Evolutionary conservation across 306 rosid species (phyloP), one percentile per base, ranked within the genome.

Genomic region (Argentina anserina): DNA sequence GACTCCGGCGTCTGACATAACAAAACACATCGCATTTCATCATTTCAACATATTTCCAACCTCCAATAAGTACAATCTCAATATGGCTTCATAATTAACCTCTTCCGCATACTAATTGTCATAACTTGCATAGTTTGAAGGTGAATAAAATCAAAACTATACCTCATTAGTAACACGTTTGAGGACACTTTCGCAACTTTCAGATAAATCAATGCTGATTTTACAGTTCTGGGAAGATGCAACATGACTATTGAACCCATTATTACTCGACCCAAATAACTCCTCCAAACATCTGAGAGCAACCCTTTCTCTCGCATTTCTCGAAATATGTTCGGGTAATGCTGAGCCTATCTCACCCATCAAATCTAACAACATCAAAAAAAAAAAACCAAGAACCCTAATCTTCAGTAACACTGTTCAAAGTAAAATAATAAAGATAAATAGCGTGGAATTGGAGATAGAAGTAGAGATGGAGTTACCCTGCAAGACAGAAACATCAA

Each of bases 241-340:
- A 67, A 28, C 70, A 64, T 67, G 66, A 71, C 36, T 33, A 3
- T 37, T 65, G 68, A 34, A 61, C 65, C 64, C 71, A 76, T 26
- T 14, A 47, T 46, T 26, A 59, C 9, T 26, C 26, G 69, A 63
- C 73, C 61, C 67, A 82, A 72, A 76, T 49, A 90, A 40, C 56
- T 69, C 78, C 81, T 84, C 98, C 88, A 93, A 86, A 70, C 92
- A 93, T 83, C 83, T 87, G 50, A 84, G 25, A 63, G 98, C 87
- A 79, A 93, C 53, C 78, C 82, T 69, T 75, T 93, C 97, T 76
- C 65, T 86, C 7, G 83, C 75, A 58, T 68, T 86, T 53, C 79
- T 75, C 25, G 85, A 69, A 45, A 69, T 64, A 37, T 72, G 81
- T 67, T 77, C 77, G 7, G 60, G 82, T 69, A 34, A 68, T 23